Conservation (phyloP, 768 basidiomycete species). For the Suillus paluster region DNA sequence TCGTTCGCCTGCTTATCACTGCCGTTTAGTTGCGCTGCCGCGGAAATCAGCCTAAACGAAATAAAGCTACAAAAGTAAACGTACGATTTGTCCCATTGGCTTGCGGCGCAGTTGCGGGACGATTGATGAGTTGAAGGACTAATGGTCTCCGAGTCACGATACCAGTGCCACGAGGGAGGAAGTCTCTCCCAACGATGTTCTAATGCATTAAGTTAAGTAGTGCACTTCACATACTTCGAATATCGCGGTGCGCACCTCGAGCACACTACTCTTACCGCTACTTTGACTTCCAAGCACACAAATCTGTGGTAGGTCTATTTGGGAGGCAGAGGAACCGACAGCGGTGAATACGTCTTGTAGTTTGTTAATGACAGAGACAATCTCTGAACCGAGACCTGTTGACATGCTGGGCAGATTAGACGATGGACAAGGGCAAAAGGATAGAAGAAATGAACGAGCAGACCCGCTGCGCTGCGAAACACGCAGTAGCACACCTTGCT, state of each 20-base stretch:
- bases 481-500: slow-evolving; percentile 19
- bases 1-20: slow-evolving; percentile 81
- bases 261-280: slow-evolving; percentile 91
- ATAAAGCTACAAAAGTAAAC: slow-evolving; percentile 22
- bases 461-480: slow-evolving; percentile 17
- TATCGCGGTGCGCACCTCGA: slow-evolving; percentile 61
- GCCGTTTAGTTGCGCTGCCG: slow-evolving; percentile 41
- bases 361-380: slow-evolving; percentile 83
- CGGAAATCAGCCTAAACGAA: slow-evolving; percentile 8
- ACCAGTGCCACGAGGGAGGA: slow-evolving; percentile 97
- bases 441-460: slow-evolving; percentile 18
- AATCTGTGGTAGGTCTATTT: slow-evolving; percentile 91
- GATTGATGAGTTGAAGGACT: slow-evolving; percentile 94
- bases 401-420: slow-evolving; percentile 40
- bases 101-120: slow-evolving; percentile 56
- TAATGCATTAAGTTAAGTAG: slow-evolving; percentile 32
- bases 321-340: slow-evolving; percentile 74
- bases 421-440: background rate
- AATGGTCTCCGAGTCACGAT: slow-evolving; percentile 97
- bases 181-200: slow-evolving; percentile 99
- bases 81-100: slow-evolving; percentile 50
- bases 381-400: slow-evolving; percentile 77
- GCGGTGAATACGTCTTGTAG: slow-evolving; percentile 90
- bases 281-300: slow-evolving; percentile 92
- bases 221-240: slow-evolving; percentile 12